phyloP scores from a whole-genome alignment of 2,329 filamentous ascomycete genomes.

The Colletotrichum cuscutae region DNA sequence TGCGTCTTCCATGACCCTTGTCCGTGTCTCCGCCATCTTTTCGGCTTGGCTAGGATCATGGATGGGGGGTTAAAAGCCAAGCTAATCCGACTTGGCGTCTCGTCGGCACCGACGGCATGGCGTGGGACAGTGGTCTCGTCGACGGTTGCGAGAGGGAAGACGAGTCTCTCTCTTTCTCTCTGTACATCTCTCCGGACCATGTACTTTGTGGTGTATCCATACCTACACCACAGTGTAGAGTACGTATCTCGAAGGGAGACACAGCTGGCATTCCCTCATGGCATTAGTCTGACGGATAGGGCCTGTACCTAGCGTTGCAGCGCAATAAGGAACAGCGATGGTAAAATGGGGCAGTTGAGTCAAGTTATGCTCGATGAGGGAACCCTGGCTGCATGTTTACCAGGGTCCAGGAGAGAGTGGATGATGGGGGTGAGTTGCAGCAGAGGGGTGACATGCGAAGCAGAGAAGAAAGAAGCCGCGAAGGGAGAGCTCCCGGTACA shows the following conservation, averaged over 20 bases:
- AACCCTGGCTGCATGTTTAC: conserved; percentile 32
- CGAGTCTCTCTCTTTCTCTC: background rate
- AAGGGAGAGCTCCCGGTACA: conserved; percentile 22
- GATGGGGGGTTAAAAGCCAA: conserved; percentile 7
- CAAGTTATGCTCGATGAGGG: conserved; percentile 32
- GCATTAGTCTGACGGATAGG: conserved; percentile 32
- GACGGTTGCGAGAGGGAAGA: conserved; percentile 23
- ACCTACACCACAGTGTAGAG: background rate
- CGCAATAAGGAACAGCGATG: conserved; percentile 34
- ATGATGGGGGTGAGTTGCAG: conserved; percentile 18
- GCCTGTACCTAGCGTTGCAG: conserved; percentile 29
- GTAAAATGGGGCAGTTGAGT: conserved; percentile 27
- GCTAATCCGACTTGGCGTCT: conserved; percentile 30
- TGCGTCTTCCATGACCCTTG: conserved; percentile 26
- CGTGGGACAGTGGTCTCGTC: conserved; percentile 25
- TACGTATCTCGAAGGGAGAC: conserved; percentile 23
- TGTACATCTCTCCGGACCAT: background rate
- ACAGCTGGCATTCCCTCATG: conserved; percentile 27
- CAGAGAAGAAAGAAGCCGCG: conserved; percentile 22
- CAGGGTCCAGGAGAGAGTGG: conserved; percentile 19
- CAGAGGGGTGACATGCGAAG: conserved; percentile 5
- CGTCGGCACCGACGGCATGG: conserved; percentile 34
- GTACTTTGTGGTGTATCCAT: background rate
- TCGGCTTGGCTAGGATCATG: conserved; percentile 22
- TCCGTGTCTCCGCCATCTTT: conserved; percentile 27